These are phyloP conservation scores for Botrytis elliptica DNA, from an alignment of 2,329 filamentous ascomycete species.

Conservation along the genomic window DNA sequence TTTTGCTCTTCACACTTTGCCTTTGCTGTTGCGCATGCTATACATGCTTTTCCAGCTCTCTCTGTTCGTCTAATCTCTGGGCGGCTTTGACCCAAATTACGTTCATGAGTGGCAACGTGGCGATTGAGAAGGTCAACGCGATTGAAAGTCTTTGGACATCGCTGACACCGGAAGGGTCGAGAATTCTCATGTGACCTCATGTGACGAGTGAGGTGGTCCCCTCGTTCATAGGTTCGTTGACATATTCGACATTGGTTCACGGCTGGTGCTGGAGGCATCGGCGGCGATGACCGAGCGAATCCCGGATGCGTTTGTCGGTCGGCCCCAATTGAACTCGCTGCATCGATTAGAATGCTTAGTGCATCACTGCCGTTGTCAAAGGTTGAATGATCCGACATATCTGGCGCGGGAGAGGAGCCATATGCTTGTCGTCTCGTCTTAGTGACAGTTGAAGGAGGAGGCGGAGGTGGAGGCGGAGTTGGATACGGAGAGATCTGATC, in stretches of 20 bases:
- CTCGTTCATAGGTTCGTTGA: conserved; percentile 28
- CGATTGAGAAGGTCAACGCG: conserved; percentile 24
- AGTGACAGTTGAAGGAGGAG: neutral
- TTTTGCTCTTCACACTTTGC: conserved; percentile 31
- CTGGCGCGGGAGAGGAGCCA: no score
- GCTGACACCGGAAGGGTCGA: conserved; percentile 26
- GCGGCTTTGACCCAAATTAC: conserved; percentile 13
- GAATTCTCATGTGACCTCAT: conserved; percentile 33
- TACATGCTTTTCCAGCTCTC: conserved; percentile 27
- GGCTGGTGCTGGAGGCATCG: neutral
- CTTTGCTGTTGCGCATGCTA: conserved; percentile 28
- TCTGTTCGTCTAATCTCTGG: conserved; percentile 18
- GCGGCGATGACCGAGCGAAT: neutral
- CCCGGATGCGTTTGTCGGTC: neutral
- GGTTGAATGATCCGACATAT: neutral
- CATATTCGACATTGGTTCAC: conserved; percentile 28
- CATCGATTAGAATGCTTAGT: neutral
- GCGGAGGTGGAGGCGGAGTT: neutral
- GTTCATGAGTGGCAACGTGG: conserved; percentile 26
- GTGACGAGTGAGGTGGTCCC: conserved; percentile 24
- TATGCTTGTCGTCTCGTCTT: no score
- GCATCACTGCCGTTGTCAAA: neutral
- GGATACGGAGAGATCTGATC: neutral
- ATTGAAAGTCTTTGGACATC: conserved; percentile 27
- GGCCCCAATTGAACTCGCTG: neutral